Base-by-base conservation (phyloP, 2,329 filamentous ascomycete species). In the Cladosporium austrohemisphaericum region DNA sequence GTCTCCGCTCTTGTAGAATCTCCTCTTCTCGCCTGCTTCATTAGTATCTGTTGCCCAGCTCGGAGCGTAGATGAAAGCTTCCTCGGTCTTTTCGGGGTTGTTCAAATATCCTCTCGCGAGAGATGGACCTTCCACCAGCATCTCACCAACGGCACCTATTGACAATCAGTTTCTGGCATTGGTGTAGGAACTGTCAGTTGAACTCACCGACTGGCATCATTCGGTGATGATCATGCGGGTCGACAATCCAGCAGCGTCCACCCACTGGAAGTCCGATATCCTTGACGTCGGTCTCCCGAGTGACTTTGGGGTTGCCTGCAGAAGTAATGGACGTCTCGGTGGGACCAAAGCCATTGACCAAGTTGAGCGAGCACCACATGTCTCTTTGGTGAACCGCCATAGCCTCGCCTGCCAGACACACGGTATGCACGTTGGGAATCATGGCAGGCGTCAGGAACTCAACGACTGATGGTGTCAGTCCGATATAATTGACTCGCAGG, bases 81-180 rank as follows among this genome's bases (percentile, higher is more conserved):
- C 54, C 1, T 51, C 50, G 1, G 65, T 69, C 49, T 58, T 60
- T 11, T 51, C 54, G 5, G 53, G 41, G 16, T 59, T 54, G 36
- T 61, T 54, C 1, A 74, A 61, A 50, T 76, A 76, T 11, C 66
- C 73, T 9, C 65, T 64, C 2, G 66, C 69, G 16, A 76, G 59
- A 14, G 66, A 68, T 35, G 65, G 67, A 7, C 73, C 71, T 56
- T 74, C 71, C 1, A 76, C 50, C 0, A 75, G 53, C 46, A 76
- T 57, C 53, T 76, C 73, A 10, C 73, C 73, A 26, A 59, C 36
- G 3, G 35, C 36, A 14, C 44, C 44, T 47, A n/a, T n/a, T n/a
- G 14, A 3, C 1, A 19, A 19, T 20, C 3, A 23, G 22, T 16
- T 36, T 22, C 22, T 10, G n/a, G n/a, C 19, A 13, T 14, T 13